Evolutionary conservation across 768 basidiomycete genomes (phyloP), one percentile per base, ranked within the genome.

Genomic region (Pluteus cervinus): DNA sequence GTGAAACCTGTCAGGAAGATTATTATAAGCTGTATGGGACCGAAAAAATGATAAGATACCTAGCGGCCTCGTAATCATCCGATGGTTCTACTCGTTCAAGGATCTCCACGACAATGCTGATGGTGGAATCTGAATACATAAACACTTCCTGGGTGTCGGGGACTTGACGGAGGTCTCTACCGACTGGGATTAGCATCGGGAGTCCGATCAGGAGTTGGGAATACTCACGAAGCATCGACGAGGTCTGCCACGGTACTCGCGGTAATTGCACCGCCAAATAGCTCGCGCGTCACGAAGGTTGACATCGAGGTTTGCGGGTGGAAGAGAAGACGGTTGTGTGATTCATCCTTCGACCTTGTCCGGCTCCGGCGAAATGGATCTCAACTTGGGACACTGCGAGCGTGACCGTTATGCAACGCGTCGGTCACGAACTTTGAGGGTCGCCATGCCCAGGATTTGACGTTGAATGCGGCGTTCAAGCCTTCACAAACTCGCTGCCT

Each of bases 101-200:
- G 16, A 96, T 75, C 54, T 99, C 96, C 18, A 96, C 60, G 34
- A 98, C 73, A 44, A 93, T 71, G 52, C 84, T 90, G 47, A 79
- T 65, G 33, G 70, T 69, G 4, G 79, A 84, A 33, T 76, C 59
- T 5, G 75, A 73, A 38, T 80, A 81, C 39, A 96, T 56, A 60
- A 90, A 85, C 28, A 96, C 94, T 54, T 98, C 96, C 58, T 99
- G 94, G 4, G 79, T 90, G 55, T 98, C 86, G 10, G 96, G 93
- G 9, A 99, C 69, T 61, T 97, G 87, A 37, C 94, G 88, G 9
- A 71, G 32, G 24, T 41, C 15, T 11, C 33, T 41, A 30, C 34
- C 7, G 33, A 37, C 38, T 37, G 15, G 30, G 24, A 28, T 34
- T 36, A 37, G 39, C 24, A 29, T n/a, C 23, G 18, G 29, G 26